Percentiles rank a stretch among this genome's conserved stretches.
Evolutionary conservation across 2,329 filamentous ascomycete genomes (phyloP).

Genomic region (Diaporthe citrichinensis): DNA sequence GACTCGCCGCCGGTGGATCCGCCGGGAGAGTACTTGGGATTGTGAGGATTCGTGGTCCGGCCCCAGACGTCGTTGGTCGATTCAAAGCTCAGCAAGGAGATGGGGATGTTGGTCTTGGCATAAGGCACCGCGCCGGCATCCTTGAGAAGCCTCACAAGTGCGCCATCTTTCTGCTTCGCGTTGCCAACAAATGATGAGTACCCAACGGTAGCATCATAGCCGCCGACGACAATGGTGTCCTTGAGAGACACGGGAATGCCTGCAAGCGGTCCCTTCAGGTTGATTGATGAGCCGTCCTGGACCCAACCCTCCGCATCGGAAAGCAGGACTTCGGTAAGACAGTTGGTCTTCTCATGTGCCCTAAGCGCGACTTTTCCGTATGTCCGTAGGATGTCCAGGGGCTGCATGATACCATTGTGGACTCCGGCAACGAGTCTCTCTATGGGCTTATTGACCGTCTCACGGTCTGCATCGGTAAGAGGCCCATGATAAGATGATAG

Average conservation of each 20-base stretch:
- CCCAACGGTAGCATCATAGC: slow-evolving; percentile 86
- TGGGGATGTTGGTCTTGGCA: slow-evolving; percentile 91
- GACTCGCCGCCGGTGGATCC: slow-evolving; percentile 91
- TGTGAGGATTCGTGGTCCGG: slow-evolving; percentile 85
- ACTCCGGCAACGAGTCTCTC: slow-evolving; percentile 84
- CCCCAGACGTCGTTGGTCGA: slow-evolving; percentile 87
- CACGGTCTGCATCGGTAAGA: slow-evolving; percentile 74
- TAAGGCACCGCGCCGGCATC: slow-evolving; percentile 92
- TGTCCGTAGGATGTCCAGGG: slow-evolving; percentile 82
- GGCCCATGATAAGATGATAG: slow-evolving; percentile 77
- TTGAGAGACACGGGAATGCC: slow-evolving; percentile 91
- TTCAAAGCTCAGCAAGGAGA: slow-evolving; percentile 89
- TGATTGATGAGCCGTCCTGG: slow-evolving; percentile 64
- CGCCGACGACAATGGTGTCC: slow-evolving; percentile 82
- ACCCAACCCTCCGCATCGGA: slow-evolving; percentile 83
- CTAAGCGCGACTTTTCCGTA: slow-evolving; percentile 90
- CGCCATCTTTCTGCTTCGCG: slow-evolving; percentile 76
- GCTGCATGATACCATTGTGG: slow-evolving; percentile 75
- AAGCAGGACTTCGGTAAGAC: slow-evolving; percentile 88
- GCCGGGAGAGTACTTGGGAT: slow-evolving; percentile 85
- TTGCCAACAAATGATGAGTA: slow-evolving; percentile 82
- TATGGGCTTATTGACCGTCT: slow-evolving; percentile 81
- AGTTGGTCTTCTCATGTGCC: slow-evolving; percentile 90
- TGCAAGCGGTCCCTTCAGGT: slow-evolving; percentile 85
- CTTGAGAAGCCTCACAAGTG: slow-evolving; percentile 82